These are phyloP conservation scores for Rhododendron kiyosumense DNA, from an alignment of 148 eudicot species.

Conservation along the genomic window DNA sequence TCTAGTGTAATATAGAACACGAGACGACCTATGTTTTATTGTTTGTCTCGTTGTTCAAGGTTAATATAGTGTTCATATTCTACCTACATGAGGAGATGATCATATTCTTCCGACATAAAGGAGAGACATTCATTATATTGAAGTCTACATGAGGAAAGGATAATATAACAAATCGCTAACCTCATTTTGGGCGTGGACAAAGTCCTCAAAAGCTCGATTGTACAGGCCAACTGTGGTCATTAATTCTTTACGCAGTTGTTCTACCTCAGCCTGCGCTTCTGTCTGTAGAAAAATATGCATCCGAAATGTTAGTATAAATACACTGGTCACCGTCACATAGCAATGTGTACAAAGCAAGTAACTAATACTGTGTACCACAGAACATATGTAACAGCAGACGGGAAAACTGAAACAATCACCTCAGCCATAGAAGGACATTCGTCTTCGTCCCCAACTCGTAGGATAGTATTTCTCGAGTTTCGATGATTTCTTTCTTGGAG, in stretches of 20 bases:
- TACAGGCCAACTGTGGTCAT: conserved; percentile 53
- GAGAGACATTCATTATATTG: background rate
- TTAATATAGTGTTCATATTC: background rate
- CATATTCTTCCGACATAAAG: background rate
- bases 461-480: conserved; percentile 15
- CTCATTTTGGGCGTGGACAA: conserved; percentile 66
- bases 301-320: background rate
- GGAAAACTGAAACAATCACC: conserved; percentile 14
- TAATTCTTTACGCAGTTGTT: conserved; percentile 55
- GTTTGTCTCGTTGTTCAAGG: conserved; percentile 6
- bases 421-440: conserved; percentile 23
- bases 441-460: conserved; percentile 13
- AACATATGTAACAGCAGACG: background rate
- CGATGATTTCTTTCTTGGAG: conserved; percentile 11
- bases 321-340: background rate
- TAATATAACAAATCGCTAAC: conserved; percentile 22
- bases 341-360: background rate
- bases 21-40: background rate
- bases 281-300: conserved; percentile 33
- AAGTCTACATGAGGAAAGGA: background rate
- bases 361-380: background rate
- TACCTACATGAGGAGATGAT: background rate
- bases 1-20: background rate
- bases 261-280: conserved; percentile 52
- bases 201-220: conserved; percentile 65